Evolutionary conservation across 2,329 filamentous ascomycete species (phyloP).

Genomic region (Fulvia fulva): DNA sequence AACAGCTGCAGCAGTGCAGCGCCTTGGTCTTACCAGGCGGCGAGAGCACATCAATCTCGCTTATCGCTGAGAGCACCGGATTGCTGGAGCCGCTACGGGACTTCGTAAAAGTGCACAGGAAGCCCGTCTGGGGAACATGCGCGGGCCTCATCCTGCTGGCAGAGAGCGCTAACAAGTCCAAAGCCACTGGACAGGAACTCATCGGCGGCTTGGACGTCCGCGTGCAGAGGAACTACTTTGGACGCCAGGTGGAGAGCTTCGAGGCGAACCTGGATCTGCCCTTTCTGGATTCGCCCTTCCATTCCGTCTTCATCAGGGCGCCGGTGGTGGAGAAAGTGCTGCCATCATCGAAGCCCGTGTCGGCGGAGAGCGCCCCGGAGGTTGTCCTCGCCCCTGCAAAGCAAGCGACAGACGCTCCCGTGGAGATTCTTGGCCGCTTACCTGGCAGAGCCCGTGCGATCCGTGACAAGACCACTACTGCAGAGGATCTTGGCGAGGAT

Average conservation of each 20-base stretch:
- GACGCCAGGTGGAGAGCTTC: conserved; percentile 88
- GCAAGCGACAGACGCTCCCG: conserved; percentile 45
- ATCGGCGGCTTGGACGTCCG: conserved; percentile 88
- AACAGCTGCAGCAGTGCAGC: conserved; percentile 69
- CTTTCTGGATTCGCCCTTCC: conserved; percentile 62
- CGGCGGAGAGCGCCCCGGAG: conserved; percentile 35
- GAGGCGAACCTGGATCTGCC: conserved; percentile 68
- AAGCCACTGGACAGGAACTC: conserved; percentile 85
- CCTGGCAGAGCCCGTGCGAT: conserved; percentile 50
- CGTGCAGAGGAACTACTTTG: conserved; percentile 93
- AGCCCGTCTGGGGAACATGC: conserved; percentile 93
- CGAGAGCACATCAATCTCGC: conserved; percentile 88
- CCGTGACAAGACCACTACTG: conserved; percentile 45
- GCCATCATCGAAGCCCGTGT: conserved; percentile 22
- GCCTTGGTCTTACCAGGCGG: conserved; percentile 88
- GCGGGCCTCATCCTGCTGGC: conserved; percentile 89
- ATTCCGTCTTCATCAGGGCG: conserved; percentile 87
- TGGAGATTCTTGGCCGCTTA: conserved; percentile 57
- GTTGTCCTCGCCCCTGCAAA: conserved; percentile 57
- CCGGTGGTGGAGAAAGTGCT: conserved; percentile 86
- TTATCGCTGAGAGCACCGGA: conserved; percentile 77
- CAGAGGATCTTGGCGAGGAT: conserved; percentile 47
- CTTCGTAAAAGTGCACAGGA: conserved; percentile 82
- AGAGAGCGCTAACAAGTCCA: conserved; percentile 81
- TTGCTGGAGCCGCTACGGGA: conserved; percentile 78